A percentile compares a stretch with the other conserved stretches of the same genome.
Conservation (phyloP, 108 stramenopile genomes). For the Cyclostephanos tholiformis region DNA sequence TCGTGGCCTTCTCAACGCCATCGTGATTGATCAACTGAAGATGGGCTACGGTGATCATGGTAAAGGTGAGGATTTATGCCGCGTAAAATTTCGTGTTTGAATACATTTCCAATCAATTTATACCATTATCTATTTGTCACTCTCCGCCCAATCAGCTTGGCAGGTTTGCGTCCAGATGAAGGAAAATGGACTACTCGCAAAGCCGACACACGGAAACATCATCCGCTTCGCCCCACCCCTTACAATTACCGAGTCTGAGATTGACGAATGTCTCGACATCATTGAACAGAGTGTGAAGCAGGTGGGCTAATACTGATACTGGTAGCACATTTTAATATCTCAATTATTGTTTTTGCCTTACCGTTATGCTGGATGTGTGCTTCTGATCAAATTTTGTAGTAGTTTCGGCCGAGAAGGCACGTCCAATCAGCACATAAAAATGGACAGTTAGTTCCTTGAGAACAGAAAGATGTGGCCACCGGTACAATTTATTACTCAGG, state of each 20-base stretch:
- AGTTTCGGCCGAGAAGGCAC: too few species aligned
- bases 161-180: conserved; percentile 91
- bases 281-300: conserved; percentile 81
- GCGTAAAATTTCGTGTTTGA: background rate
- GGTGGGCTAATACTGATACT: conserved; percentile 32
- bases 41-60: conserved; percentile 85
- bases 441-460: too few species aligned
- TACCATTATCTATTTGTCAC: background rate
- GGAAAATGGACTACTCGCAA: conserved; percentile 95
- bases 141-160: conserved; percentile 62
- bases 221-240: conserved; percentile 98
- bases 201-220: conserved; percentile 99
- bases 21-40: conserved; percentile 93
- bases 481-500: too few species aligned
- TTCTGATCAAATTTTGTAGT: too few species aligned
- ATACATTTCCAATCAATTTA: background rate
- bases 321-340: too few species aligned
- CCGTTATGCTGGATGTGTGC: too few species aligned
- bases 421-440: too few species aligned
- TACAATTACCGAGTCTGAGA: conserved; percentile 88
- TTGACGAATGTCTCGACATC: conserved; percentile 84
- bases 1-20: conserved; percentile 95
- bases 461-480: too few species aligned
- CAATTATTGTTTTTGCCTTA: too few species aligned
- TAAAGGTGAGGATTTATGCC: conserved; percentile 25